These are phyloP conservation scores for Arthrobotrys pseudoclavata DNA, from an alignment of 2,329 filamentous ascomycete species.

Conservation along the genomic window DNA sequence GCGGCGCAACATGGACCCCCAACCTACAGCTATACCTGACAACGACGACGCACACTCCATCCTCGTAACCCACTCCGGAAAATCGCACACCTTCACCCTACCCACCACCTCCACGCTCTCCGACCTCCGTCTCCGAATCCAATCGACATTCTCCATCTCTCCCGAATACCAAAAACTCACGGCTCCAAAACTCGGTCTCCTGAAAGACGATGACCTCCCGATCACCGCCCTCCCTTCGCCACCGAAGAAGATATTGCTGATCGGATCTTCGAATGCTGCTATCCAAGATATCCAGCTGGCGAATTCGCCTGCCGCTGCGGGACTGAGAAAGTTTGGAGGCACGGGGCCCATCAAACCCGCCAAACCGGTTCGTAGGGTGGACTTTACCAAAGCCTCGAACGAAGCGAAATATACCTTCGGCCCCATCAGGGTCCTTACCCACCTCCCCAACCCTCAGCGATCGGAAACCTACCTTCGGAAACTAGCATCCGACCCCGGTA, in stretches of 20 bases:
- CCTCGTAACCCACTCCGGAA: conserved; percentile 67
- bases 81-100: conserved; percentile 68
- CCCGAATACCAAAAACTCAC: conserved; percentile 77
- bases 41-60: conserved; percentile 68
- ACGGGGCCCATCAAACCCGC: conserved; percentile 67
- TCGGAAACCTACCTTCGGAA: conserved; percentile 80
- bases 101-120: conserved; percentile 69
- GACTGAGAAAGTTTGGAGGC: conserved; percentile 66
- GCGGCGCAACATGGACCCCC: not conserved
- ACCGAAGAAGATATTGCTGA: conserved; percentile 73
- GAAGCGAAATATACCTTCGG: conserved; percentile 84
- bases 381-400: conserved; percentile 70
- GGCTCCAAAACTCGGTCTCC: conserved; percentile 75
- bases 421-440: conserved; percentile 78
- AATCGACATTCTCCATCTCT: conserved; percentile 71
- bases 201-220: conserved; percentile 72
- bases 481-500: conserved; percentile 85
- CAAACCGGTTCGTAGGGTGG: conserved; percentile 65
- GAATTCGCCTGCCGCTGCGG: conserved; percentile 23
- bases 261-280: conserved; percentile 69
- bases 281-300: conserved; percentile 67
- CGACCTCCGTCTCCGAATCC: conserved; percentile 75
- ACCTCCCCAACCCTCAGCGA: conserved; percentile 81
- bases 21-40: not conserved
- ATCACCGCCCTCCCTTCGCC: conserved; percentile 70